Evolutionary conservation across 2,329 filamentous ascomycete genomes (phyloP), one percentile per base, ranked within the genome.

Genomic region (Diplodia mutila): DNA sequence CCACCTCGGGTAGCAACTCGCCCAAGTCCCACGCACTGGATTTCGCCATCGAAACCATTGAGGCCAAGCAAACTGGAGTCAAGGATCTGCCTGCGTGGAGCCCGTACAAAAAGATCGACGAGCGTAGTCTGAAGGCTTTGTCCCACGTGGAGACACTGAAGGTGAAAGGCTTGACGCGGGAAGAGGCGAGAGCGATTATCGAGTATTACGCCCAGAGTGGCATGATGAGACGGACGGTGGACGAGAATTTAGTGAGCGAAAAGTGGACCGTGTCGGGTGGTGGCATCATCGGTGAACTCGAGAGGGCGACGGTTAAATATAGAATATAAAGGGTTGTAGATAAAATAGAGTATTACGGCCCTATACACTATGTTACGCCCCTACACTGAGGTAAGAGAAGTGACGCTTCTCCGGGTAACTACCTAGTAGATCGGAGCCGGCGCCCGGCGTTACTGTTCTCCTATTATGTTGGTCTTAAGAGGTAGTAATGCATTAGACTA

Each of bases 121-220:
- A 79, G 68, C 80, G 85, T n/a, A 83, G 86, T 1, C 75, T 86
- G 66, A 81, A 84, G 1, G 76, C 72, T 2, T 69, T 84, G 68
- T 79, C 80, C 67, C 76, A 76, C 8, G 77, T 86, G 14, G 79
- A 83, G 37, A 76, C 86, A 3, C 78, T 84, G 72, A 84, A 86
- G 23, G 76, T 97, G 23, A 84, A 86, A 51, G 91, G 92, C 9
- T 74, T 97, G 71, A 90, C 83, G 73, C 91, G 90, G 79, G 80
- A 85, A 1, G 94, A 98, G 80, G 89, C 92, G 12, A 87, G 90
- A 69, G 85, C 88, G 0, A 83, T 97, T 72, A 90, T 98, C 88
- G 93, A 97, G 82, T 98, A 97, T 81, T 98, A 94, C 85, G 93
- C 92, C 5, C 88, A 87, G 42, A 96, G 92, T 78, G 95, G 94